These are phyloP conservation scores for Xylaria sp. DNA, from an alignment of 495 filamentous ascomycete genomes.

Conservation along the genomic window DNA sequence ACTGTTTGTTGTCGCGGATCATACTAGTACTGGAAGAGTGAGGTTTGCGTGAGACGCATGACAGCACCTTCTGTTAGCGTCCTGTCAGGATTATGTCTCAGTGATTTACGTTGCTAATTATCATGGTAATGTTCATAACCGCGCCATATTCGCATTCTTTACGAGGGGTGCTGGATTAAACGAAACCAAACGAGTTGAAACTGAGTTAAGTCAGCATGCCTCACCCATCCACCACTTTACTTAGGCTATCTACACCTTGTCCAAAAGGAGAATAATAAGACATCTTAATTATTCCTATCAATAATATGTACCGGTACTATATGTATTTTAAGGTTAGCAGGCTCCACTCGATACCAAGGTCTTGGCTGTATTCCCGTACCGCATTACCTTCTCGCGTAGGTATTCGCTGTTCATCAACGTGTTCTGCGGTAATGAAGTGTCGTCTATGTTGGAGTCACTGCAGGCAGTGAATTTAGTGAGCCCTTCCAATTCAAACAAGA, in stretches of 20 bases:
- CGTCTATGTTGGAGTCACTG: background rate
- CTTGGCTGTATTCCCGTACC: background rate
- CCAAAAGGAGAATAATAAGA: background rate
- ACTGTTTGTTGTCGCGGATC: background rate
- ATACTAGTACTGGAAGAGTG: background rate
- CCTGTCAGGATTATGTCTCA: background rate
- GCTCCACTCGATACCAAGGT: constrained; percentile 5
- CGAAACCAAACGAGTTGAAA: background rate
- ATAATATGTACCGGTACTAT: constrained; percentile 4
- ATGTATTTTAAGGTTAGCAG: constrained; percentile 13
- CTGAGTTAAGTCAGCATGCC: constrained; percentile 4
- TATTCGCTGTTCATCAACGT: background rate
- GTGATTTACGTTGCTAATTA: background rate
- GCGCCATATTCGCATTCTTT: background rate
- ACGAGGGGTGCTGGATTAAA: background rate
- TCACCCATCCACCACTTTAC: background rate
- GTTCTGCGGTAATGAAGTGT: background rate
- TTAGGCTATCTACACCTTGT: constrained; percentile 3
- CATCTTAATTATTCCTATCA: background rate
- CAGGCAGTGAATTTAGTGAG: background rate
- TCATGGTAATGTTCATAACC: background rate
- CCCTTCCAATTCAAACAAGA: background rate
- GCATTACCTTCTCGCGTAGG: constrained; percentile 10
- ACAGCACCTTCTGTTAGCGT: background rate
- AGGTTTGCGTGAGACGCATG: background rate